Conservation (phyloP, 805 yeast genomes). For the Osmozyma mogii region DNA sequence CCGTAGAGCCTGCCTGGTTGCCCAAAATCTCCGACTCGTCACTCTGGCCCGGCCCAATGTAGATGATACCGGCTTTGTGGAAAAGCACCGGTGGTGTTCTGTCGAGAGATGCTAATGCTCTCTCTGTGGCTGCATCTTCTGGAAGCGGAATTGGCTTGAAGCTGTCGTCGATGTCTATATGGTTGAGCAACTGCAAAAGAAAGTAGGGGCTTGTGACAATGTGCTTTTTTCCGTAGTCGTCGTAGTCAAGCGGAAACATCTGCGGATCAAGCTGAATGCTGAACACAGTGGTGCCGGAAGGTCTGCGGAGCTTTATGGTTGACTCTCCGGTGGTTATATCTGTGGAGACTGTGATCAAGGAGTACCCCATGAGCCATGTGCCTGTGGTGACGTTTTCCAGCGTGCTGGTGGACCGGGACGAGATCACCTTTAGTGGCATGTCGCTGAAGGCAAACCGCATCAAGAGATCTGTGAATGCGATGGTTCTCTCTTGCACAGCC, state of each 20-base stretch:
- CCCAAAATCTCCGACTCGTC: constrained; percentile 57
- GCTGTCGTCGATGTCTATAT: constrained; percentile 24
- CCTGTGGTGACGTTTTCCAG: constrained; percentile 11
- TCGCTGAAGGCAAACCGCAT: constrained; percentile 60
- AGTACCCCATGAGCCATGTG: constrained; percentile 57
- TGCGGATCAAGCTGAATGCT: constrained; percentile 33
- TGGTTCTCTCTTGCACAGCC: constrained; percentile 42
- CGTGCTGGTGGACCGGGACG: constrained; percentile 1
- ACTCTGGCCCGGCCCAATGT: constrained; percentile 61
- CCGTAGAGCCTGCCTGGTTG: constrained; percentile 56
- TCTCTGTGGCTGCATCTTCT: constrained; percentile 37
- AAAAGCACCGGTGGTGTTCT: constrained; percentile 71
- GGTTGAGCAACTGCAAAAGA: constrained; percentile 44
- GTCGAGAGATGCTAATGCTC: constrained; percentile 57
- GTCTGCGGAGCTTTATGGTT: constrained; percentile 46
- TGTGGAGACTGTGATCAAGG: constrained; percentile 51
- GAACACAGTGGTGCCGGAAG: constrained; percentile 55
- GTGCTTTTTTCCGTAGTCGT: constrained; percentile 9
- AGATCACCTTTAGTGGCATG: constrained; percentile 41
- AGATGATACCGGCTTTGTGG: constrained; percentile 72
- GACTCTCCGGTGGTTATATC: constrained; percentile 45
- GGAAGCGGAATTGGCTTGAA: constrained; percentile 44
- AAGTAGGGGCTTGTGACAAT: constrained; percentile 30
- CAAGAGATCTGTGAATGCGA: constrained; percentile 62
- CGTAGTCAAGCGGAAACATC: constrained; percentile 16